Percentiles rank a stretch among this genome's conserved stretches.
Evolutionary conservation across 768 basidiomycete species (phyloP).

Genomic region (Termitomyces sp.): DNA sequence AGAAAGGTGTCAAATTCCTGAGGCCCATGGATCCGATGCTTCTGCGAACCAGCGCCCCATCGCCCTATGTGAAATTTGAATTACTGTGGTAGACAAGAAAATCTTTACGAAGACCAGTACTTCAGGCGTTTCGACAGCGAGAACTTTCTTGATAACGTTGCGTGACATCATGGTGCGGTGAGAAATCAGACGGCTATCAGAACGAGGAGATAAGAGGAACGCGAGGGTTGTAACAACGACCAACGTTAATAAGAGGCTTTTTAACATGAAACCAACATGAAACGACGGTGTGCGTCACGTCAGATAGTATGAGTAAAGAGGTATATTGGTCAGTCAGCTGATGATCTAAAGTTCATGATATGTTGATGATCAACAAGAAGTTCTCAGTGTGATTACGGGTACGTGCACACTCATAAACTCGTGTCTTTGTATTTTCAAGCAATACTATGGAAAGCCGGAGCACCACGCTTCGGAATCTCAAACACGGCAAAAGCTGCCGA

Average conservation of each 20-base stretch:
- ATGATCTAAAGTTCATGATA: too few species aligned
- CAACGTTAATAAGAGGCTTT: constrained; percentile 12
- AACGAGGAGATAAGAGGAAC: constrained; percentile 11
- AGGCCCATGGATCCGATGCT: constrained; percentile 77
- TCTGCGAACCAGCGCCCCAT: constrained; percentile 77
- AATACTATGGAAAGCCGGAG: too few species aligned
- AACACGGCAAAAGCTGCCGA: too few species aligned
- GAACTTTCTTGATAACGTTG: constrained; percentile 69
- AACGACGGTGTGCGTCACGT: background rate
- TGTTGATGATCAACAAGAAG: too few species aligned
- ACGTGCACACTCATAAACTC: too few species aligned
- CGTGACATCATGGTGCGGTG: constrained; percentile 46
- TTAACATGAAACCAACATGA: constrained; percentile 18
- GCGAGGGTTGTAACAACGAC: constrained; percentile 14
- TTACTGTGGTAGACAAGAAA: background rate
- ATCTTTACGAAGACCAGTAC: constrained; percentile 27
- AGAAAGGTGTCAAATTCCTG: constrained; percentile 84
- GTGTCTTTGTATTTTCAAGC: too few species aligned
- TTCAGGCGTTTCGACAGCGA: constrained; percentile 73
- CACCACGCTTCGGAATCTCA: too few species aligned
- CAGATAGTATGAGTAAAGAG: constrained; percentile 9
- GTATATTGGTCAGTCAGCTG: background rate
- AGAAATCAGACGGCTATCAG: constrained; percentile 5
- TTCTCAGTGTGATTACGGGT: too few species aligned
- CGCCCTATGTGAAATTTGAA: constrained; percentile 47